Conservation (phyloP, 148 eudicot genomes). For the Silene conica region DNA sequence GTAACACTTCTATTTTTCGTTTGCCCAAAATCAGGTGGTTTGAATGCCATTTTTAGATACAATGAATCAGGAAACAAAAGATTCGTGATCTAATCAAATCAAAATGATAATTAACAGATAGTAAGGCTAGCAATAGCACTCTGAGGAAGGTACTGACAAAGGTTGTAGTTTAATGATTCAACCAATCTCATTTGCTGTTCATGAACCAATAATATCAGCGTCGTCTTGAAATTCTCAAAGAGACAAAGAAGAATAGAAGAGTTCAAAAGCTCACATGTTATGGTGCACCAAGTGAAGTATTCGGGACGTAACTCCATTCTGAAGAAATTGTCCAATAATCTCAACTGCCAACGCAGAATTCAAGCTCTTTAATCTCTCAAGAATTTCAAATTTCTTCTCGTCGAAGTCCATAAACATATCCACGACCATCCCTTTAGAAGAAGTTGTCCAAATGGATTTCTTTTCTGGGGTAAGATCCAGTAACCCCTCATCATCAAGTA, state of each 20-base stretch:
- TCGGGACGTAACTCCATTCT: slow-evolving; percentile 62
- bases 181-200: neutral
- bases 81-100: neutral
- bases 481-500: slow-evolving; percentile 86
- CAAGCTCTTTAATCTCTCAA: slow-evolving; percentile 41
- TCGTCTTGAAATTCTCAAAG: neutral
- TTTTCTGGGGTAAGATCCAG: slow-evolving; percentile 62
- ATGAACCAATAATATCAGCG: neutral
- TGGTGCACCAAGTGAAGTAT: slow-evolving; percentile 72
- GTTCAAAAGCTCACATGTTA: slow-evolving; percentile 68
- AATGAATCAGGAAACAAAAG: too few relatives aligned
- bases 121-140: neutral
- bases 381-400: slow-evolving; percentile 49
- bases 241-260: slow-evolving; percentile 16
- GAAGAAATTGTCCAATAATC: slow-evolving; percentile 59
- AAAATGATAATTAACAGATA: neutral
- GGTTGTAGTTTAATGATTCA: neutral
- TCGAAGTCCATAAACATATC: slow-evolving; percentile 36
- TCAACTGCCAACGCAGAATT: slow-evolving; percentile 71
- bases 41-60: too few relatives aligned
- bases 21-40: too few relatives aligned
- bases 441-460: slow-evolving; percentile 48
- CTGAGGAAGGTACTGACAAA: neutral
- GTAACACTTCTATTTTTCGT: too few relatives aligned
- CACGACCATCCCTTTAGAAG: slow-evolving; percentile 57